phyloP scores from a whole-genome alignment of 164 flowering plant genomes.

The Vitis riparia region DNA sequence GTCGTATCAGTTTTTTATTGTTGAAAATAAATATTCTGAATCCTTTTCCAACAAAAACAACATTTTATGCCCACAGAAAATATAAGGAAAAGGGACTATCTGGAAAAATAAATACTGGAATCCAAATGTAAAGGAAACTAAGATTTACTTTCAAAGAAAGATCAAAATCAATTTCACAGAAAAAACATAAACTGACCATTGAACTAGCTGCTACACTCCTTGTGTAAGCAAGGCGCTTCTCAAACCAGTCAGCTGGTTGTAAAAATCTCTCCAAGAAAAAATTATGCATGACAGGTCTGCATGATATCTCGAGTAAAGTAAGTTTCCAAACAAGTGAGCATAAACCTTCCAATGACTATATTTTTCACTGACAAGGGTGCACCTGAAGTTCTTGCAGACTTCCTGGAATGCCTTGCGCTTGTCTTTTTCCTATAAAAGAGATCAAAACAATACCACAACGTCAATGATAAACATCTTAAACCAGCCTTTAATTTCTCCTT shows the following conservation, averaged over 20 bases:
- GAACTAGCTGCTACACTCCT: constrained; percentile 98
- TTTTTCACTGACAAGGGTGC: neutral
- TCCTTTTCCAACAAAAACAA: neutral
- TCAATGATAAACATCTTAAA: neutral
- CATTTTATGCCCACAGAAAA: neutral
- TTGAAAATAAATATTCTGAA: too few relatives aligned
- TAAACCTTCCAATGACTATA: neutral
- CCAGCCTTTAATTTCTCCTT: neutral
- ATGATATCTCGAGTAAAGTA: constrained; percentile 16
- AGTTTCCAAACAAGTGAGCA: neutral
- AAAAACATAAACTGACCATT: constrained; percentile 55
- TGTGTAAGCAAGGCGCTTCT: constrained; percentile 89
- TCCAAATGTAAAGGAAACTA: neutral
- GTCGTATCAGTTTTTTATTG: too few relatives aligned
- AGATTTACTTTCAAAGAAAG: neutral
- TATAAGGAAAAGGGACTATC: neutral
- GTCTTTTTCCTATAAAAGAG: constrained; percentile 62
- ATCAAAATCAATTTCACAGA: neutral
- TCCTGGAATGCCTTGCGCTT: constrained; percentile 83
- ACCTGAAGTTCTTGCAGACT: constrained; percentile 94
- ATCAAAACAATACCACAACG: constrained; percentile 4
- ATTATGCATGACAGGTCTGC: constrained; percentile 97
- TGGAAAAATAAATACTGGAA: neutral
- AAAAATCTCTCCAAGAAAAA: constrained; percentile 91
- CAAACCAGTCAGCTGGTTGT: constrained; percentile 97